phyloP scores from a whole-genome alignment of 2,329 filamentous ascomycete genomes.

The Tolypocladium cylindrosporum region DNA sequence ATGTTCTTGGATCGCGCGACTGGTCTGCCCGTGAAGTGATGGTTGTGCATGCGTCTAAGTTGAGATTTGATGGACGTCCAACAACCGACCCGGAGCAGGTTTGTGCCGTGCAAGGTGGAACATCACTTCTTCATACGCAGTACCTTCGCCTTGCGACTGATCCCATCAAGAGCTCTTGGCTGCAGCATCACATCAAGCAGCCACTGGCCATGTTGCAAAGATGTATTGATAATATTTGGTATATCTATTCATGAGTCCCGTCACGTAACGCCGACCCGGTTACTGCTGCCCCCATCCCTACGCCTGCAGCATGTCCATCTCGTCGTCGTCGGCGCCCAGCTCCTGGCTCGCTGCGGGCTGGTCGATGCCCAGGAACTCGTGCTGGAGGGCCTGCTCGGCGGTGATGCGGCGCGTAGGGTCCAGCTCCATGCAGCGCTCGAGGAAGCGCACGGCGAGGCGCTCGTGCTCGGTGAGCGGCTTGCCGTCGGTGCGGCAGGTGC shows the following conservation, averaged over 20 bases:
- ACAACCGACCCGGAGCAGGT: too few species aligned
- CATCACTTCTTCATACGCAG: background rate
- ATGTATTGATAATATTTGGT: background rate
- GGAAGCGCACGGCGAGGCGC: slow-evolving; percentile 61
- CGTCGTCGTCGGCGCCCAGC: slow-evolving; percentile 35
- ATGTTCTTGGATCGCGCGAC: background rate
- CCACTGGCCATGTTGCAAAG: background rate
- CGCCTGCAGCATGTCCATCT: slow-evolving; percentile 39
- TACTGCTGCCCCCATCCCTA: slow-evolving; percentile 5
- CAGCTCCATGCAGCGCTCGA: slow-evolving; percentile 63
- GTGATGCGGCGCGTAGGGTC: slow-evolving; percentile 67
- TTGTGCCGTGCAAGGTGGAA: too few species aligned
- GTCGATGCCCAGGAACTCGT: slow-evolving; percentile 52
- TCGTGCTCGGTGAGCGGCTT: slow-evolving; percentile 55
- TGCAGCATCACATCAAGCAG: background rate
- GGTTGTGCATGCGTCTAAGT: background rate
- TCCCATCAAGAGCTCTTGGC: too few species aligned
- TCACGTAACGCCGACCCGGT: background rate
- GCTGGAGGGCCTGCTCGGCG: slow-evolving; percentile 61
- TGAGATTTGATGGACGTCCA: too few species aligned
- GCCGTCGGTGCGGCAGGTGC: slow-evolving; percentile 62
- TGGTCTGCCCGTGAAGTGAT: background rate
- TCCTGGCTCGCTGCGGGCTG: slow-evolving; percentile 15
- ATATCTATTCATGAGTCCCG: background rate
- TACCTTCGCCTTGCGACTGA: too few species aligned